Conservation (phyloP, 2,329 filamentous ascomycete genomes). For the Neofusicoccum ribis region DNA sequence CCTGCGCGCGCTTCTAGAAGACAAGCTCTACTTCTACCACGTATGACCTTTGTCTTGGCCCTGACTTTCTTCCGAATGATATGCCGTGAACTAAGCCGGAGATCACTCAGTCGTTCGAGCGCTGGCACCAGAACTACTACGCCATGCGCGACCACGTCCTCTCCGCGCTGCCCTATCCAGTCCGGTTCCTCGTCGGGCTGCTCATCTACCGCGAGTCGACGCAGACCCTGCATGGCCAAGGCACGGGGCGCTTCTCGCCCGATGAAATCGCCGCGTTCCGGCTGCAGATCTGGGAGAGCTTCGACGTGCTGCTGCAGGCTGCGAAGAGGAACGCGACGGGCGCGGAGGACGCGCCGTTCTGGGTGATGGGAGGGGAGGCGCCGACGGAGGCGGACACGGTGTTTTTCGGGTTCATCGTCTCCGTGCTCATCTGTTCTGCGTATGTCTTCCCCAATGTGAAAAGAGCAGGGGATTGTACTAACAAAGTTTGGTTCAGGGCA, state of each 20-base stretch:
- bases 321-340: constrained; percentile 32
- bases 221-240: constrained; percentile 57
- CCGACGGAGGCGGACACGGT: constrained; percentile 60
- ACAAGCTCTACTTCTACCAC: constrained; percentile 60
- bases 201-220: constrained; percentile 48
- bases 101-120: constrained; percentile 47
- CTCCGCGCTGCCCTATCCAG: constrained; percentile 51
- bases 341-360: constrained; percentile 49
- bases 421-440: constrained; percentile 55
- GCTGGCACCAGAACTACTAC: constrained; percentile 62
- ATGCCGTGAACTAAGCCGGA: too few relatives aligned
- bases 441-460: constrained; percentile 40
- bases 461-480: background rate
- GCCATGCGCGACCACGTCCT: constrained; percentile 57
- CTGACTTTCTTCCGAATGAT: too few relatives aligned
- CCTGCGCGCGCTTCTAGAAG: constrained; percentile 58
- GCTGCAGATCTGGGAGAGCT: constrained; percentile 55
- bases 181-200: constrained; percentile 53
- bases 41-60: constrained; percentile 29
- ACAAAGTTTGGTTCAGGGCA: constrained; percentile 17
- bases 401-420: constrained; percentile 59
- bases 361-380: constrained; percentile 54
- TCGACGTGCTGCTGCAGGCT: constrained; percentile 48
- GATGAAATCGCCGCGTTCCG: constrained; percentile 52
- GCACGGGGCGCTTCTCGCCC: constrained; percentile 52